phyloP scores from a whole-genome alignment of 1,284 basidiomycete species.

The Fomitopsis pinicola region DNA sequence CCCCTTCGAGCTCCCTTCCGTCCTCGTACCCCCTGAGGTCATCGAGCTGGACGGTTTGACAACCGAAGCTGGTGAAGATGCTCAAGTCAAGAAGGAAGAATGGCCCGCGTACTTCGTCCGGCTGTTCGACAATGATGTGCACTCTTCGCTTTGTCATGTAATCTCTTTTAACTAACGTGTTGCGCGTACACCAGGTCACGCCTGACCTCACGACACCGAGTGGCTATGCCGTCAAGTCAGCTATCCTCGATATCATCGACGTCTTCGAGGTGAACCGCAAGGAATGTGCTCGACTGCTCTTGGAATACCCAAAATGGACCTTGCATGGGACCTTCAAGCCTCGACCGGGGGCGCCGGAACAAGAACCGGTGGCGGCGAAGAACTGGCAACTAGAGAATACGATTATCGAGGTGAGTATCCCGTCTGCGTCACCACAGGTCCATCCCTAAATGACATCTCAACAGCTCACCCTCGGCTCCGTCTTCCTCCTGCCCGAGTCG shows the following conservation, averaged over 20 bases:
- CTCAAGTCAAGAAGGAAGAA: constrained; percentile 70
- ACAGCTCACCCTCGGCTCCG: constrained; percentile 71
- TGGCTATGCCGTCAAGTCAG: constrained; percentile 78
- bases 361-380: constrained; percentile 50
- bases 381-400: constrained; percentile 80
- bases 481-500: constrained; percentile 77
- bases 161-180: not conserved
- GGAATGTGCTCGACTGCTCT: constrained; percentile 84
- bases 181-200: constrained; percentile 50
- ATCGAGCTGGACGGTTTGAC: constrained; percentile 73
- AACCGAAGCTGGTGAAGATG: constrained; percentile 58
- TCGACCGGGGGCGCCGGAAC: constrained; percentile 49
- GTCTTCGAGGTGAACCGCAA: constrained; percentile 97
- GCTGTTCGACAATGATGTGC: constrained; percentile 79
- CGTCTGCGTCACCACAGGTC: not conserved
- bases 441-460: not conserved
- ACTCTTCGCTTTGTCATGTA: constrained; percentile 29
- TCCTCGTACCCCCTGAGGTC: constrained; percentile 85
- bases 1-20: constrained; percentile 69
- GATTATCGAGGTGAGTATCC: constrained; percentile 62
- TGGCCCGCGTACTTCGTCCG: constrained; percentile 70
- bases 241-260: constrained; percentile 81
- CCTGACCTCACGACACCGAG: constrained; percentile 69
- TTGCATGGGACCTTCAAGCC: constrained; percentile 81
- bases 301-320: constrained; percentile 88